phyloP scores from a whole-genome alignment of 176 grass and related monocot genomes.

The Eleusine coracana region DNA sequence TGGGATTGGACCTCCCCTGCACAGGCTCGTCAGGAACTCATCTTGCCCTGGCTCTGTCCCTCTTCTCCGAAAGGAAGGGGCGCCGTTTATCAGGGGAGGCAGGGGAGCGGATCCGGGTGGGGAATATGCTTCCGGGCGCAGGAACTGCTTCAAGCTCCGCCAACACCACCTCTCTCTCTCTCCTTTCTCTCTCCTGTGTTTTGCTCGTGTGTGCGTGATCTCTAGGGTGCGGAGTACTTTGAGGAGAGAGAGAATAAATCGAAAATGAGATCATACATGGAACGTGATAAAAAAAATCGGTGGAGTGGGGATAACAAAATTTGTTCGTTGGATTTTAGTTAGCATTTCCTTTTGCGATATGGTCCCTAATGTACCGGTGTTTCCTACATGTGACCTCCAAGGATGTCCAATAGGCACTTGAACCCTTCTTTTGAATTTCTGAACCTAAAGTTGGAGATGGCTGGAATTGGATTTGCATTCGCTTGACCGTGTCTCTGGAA shows the following conservation, averaged over 20 bases:
- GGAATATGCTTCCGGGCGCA: slow-evolving; percentile 65
- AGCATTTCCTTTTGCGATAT: not conserved
- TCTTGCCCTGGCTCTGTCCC: slow-evolving; percentile 25
- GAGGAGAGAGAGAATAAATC: slow-evolving; percentile 6
- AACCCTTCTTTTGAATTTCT: not conserved
- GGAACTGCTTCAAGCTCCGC: slow-evolving; percentile 19
- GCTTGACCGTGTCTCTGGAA: too few species aligned
- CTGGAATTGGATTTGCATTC: too few species aligned
- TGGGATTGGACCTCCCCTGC: slow-evolving; percentile 44
- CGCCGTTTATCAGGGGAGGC: slow-evolving; percentile 38
- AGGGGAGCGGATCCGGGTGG: slow-evolving; percentile 51
- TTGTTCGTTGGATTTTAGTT: slow-evolving; percentile 15
- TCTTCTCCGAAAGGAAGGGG: slow-evolving; percentile 8
- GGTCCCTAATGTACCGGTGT: not conserved
- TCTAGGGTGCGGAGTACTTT: slow-evolving; percentile 14
- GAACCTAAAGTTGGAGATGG: too few species aligned
- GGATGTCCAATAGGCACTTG: not conserved
- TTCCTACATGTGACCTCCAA: not conserved
- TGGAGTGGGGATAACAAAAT: not conserved
- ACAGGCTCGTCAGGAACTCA: slow-evolving; percentile 50
- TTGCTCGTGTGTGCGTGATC: not conserved
- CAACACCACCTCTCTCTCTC: not conserved
- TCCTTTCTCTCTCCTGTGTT: slow-evolving; percentile 9
- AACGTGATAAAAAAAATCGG: not conserved
- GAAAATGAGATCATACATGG: not conserved